phyloP scores from a whole-genome alignment of 768 basidiomycete genomes.

The Royoungia palumana region DNA sequence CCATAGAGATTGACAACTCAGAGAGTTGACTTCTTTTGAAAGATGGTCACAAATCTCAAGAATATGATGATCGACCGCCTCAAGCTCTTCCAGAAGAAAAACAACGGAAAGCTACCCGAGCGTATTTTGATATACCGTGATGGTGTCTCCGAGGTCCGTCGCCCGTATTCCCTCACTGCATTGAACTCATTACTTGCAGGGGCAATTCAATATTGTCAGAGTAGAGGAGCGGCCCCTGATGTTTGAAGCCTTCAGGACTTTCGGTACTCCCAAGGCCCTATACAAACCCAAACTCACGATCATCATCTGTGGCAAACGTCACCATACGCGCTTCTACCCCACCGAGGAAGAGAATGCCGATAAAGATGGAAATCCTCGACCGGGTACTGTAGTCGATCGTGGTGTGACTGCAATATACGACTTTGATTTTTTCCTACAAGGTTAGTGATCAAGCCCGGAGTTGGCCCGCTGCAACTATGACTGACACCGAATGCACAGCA shows the following conservation, averaged over 20 bases:
- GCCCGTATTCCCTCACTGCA: not conserved
- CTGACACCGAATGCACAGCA: slow-evolving; percentile 18
- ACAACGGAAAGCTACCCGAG: slow-evolving; percentile 36
- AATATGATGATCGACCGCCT: slow-evolving; percentile 50
- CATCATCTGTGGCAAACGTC: slow-evolving; percentile 55
- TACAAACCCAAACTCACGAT: slow-evolving; percentile 51
- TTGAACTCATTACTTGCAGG: slow-evolving; percentile 29
- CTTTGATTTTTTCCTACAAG: slow-evolving; percentile 56
- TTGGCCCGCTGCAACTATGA: not conserved
- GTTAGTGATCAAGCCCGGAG: slow-evolving; percentile 17
- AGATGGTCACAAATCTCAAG: slow-evolving; percentile 49
- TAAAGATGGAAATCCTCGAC: slow-evolving; percentile 46
- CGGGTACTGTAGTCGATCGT: slow-evolving; percentile 54
- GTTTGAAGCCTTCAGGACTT: slow-evolving; percentile 38
- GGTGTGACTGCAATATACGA: slow-evolving; percentile 54
- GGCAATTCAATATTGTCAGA: slow-evolving; percentile 48
- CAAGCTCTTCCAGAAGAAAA: slow-evolving; percentile 36
- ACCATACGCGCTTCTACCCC: slow-evolving; percentile 57
- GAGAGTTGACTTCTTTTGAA: not conserved
- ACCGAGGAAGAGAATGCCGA: slow-evolving; percentile 42
- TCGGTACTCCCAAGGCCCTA: slow-evolving; percentile 31
- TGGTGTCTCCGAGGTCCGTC: slow-evolving; percentile 71
- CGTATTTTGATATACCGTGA: slow-evolving; percentile 61
- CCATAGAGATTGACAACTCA: not conserved
- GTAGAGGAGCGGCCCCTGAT: slow-evolving; percentile 44